Evolutionary conservation across 306 rosid genomes (phyloP).

Genomic region (Lathyrus oleraceus): DNA sequence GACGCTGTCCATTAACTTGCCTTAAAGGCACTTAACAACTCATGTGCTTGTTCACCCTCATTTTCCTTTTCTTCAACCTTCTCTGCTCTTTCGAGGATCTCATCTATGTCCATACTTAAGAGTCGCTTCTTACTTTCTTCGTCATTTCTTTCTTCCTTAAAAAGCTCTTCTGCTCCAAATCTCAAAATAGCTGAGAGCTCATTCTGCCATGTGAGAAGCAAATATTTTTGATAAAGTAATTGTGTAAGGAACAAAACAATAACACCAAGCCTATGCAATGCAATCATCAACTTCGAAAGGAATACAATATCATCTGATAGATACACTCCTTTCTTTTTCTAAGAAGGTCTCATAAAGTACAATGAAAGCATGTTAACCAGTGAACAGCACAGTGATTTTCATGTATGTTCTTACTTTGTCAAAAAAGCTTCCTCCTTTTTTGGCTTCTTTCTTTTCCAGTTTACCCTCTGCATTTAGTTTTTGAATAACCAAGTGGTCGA

Average conservation of each 20-base stretch:
- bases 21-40: slow-evolving; percentile 94
- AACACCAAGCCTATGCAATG: slow-evolving; percentile 4
- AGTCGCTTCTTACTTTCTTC: slow-evolving; percentile 97
- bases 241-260: background rate
- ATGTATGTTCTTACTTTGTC: slow-evolving; percentile 75
- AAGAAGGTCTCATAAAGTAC: slow-evolving; percentile 5
- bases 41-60: slow-evolving; percentile 69
- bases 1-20: slow-evolving; percentile 45
- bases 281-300: slow-evolving; percentile 7
- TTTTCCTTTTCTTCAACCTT: slow-evolving; percentile 91
- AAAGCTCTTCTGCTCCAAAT: slow-evolving; percentile 99
- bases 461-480: slow-evolving; percentile 97
- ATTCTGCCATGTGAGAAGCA: slow-evolving; percentile 61
- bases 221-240: background rate
- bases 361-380: background rate
- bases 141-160: slow-evolving; percentile 92
- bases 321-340: background rate
- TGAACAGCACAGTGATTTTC: background rate
- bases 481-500: slow-evolving; percentile 99
- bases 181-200: slow-evolving; percentile 94
- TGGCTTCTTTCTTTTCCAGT: slow-evolving; percentile 94
- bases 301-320: background rate
- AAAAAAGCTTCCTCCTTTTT: slow-evolving; percentile 85
- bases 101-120: slow-evolving; percentile 92
- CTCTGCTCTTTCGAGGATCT: slow-evolving; percentile 99